Percentiles rank a stretch among this genome's conserved stretches.
Conservation (phyloP, 768 basidiomycete genomes). For the Kwoniella botswanensis region DNA sequence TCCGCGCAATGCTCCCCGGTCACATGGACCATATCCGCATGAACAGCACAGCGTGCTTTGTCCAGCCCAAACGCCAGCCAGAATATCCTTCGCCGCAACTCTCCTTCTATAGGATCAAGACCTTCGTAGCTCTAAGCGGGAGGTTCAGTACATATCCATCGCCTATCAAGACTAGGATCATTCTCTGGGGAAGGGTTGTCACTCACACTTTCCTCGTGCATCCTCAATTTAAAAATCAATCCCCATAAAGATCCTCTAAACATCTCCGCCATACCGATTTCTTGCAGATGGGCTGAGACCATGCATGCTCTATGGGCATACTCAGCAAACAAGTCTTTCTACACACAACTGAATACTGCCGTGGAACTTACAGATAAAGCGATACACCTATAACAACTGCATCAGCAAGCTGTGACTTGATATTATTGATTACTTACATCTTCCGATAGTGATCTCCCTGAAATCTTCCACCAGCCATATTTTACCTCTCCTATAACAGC, state of each 20-base stretch:
- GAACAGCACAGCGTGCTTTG: conserved; percentile 73
- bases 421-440: conserved; percentile 22
- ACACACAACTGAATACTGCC: not conserved
- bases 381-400: not conserved
- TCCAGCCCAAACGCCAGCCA: conserved; percentile 91
- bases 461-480: conserved; percentile 30
- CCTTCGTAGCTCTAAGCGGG: conserved; percentile 78
- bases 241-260: not conserved
- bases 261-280: not conserved
- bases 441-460: conserved; percentile 27
- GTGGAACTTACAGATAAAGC: not conserved
- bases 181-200: not conserved
- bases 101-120: conserved; percentile 83
- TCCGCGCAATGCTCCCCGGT: conserved; percentile 72
- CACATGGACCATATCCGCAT: conserved; percentile 13
- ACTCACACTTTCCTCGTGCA: conserved; percentile 20
- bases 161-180: not conserved
- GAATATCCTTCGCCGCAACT: conserved; percentile 82
- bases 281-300: not conserved
- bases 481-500: conserved; percentile 66
- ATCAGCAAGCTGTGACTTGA: not conserved
- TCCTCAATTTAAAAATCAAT: not conserved
- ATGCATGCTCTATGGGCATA: conserved; percentile 75
- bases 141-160: conserved; percentile 39
- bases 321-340: conserved; percentile 44